Base-by-base conservation (phyloP, 2,329 filamentous ascomycete species). In the Piedraia hortae region DNA sequence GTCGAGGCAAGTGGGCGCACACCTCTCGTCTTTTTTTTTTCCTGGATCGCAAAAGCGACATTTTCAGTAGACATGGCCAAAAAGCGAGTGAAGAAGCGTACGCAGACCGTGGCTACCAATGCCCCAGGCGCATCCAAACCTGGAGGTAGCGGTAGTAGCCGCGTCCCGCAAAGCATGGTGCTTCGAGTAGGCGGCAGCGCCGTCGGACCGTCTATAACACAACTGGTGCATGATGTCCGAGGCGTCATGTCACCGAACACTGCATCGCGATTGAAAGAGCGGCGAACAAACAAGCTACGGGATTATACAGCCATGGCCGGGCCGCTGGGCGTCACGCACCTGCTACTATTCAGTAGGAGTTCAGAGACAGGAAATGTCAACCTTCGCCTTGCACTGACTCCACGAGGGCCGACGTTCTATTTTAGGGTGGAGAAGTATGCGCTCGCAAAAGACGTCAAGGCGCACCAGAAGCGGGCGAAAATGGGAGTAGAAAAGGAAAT, bases 221-320 rank as follows among this genome's bases (percentile, higher is more conserved):
- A 93, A 49, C 55, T 97, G 35, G 80, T 82, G 11, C 67, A 72
- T 35, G 85, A 97, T 50, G 73, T 93, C 27, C 67, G 85, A 36
- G 59, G 59, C 24, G 82, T 93, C 51, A 89, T 97, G 78, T 78
- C 93, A 47, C 85, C 85, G 1, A 74, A 78, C 24, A 97, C 85
- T 3, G 85, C 85, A 3, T 70, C 68, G 29, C 62, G 82, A 27
- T 46, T 97, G 33, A 89, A 78, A 52, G 82, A 93, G 53, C 61
- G 85, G 32, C 67, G 72, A 47, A 71, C 66, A 17, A 93, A 97
- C 51, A 68, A 69, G 39, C 50, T 93, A 33, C 66, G 72, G 40
- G 85, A 97, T 50, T 97, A 90, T 46, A 69, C 78, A 15, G 72
- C 75, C 30, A 97, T 97, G 85, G 73, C 75, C 27, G 85, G 85